Percentiles rank a stretch among this genome's conserved stretches.
These are phyloP conservation scores for Coniochaeta hoffmannii DNA, from an alignment of 2,329 filamentous ascomycete species.

Conservation along the genomic window DNA sequence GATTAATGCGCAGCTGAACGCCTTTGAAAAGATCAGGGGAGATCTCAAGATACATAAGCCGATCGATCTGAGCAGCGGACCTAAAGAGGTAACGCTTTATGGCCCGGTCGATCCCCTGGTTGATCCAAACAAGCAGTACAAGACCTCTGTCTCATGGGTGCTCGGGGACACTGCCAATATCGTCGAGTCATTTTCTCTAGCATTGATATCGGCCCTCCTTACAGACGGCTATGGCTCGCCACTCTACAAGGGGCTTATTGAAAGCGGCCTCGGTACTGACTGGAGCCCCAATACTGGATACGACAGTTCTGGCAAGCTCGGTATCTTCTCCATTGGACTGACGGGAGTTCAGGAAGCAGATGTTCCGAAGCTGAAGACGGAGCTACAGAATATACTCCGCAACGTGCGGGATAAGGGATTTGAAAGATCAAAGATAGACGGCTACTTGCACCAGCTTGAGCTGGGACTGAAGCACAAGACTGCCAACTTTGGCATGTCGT, in stretches of 20 bases:
- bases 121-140: slow-evolving; percentile 79
- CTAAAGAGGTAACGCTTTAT: slow-evolving; percentile 60
- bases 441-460: slow-evolving; percentile 88
- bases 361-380: slow-evolving; percentile 67
- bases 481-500: slow-evolving; percentile 84
- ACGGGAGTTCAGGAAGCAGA: slow-evolving; percentile 82
- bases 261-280: slow-evolving; percentile 82
- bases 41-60: slow-evolving; percentile 72
- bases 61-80: slow-evolving; percentile 59
- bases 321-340: slow-evolving; percentile 84
- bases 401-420: slow-evolving; percentile 72
- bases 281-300: slow-evolving; percentile 95
- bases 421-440: slow-evolving; percentile 83
- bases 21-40: slow-evolving; percentile 62
- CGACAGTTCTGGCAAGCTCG: slow-evolving; percentile 67
- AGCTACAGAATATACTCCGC: slow-evolving; percentile 64
- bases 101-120: slow-evolving; percentile 85
- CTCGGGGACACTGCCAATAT: slow-evolving; percentile 76
- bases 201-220: slow-evolving; percentile 73
- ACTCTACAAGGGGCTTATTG: slow-evolving; percentile 80
- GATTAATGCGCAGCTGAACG: slow-evolving; percentile 64
- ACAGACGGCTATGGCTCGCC: slow-evolving; percentile 95
- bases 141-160: slow-evolving; percentile 91
- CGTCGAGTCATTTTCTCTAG: slow-evolving; percentile 80
- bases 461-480: slow-evolving; percentile 94